Evolutionary conservation across 768 basidiomycete species (phyloP).

Genomic region (Amanita pallidorosea): DNA sequence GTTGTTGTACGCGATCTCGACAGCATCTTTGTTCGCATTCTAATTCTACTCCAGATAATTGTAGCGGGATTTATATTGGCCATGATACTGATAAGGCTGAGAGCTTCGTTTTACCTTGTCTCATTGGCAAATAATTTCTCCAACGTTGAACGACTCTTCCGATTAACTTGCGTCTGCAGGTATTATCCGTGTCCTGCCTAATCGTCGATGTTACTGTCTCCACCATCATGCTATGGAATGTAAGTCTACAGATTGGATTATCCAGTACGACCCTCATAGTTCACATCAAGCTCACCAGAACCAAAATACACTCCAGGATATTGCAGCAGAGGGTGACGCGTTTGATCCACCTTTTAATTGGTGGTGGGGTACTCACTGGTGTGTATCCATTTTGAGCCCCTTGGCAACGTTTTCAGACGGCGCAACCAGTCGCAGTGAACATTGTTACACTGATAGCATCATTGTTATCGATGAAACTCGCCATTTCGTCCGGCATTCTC

Average conservation of each 20-base stretch:
- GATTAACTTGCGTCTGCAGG: background rate
- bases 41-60: background rate
- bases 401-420: background rate
- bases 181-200: constrained; percentile 21
- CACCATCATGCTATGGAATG: constrained; percentile 20
- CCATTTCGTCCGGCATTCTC: constrained; percentile 19
- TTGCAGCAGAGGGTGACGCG: constrained; percentile 17
- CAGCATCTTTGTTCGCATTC: background rate
- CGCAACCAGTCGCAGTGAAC: constrained; percentile 17
- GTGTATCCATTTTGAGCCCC: background rate
- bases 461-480: constrained; percentile 14
- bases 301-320: constrained; percentile 15
- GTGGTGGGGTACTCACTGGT: constrained; percentile 24
- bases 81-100: background rate
- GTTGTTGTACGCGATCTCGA: background rate
- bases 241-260: constrained; percentile 7
- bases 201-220: constrained; percentile 21
- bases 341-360: constrained; percentile 20
- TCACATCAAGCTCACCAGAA: constrained; percentile 12
- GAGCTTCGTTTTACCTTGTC: background rate
- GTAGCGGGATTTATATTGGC: background rate
- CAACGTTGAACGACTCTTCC: background rate
- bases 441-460: constrained; percentile 18
- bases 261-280: background rate
- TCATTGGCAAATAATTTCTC: background rate